Percentiles rank a stretch among this genome's conserved stretches.
Conservation (phyloP, 768 basidiomycete species). For the Termitomyces sp. region DNA sequence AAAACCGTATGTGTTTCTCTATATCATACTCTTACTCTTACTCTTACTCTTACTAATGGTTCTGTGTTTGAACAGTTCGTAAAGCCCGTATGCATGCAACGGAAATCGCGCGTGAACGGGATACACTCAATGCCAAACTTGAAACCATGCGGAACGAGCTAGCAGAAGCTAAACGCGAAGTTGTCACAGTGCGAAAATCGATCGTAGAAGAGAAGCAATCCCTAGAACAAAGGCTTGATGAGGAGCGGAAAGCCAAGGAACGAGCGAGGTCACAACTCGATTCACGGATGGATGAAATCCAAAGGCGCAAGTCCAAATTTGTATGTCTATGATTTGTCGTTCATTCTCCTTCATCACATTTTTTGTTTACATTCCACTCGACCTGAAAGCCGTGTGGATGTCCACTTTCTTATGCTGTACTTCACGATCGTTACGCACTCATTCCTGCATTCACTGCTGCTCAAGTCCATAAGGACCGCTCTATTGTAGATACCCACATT, state of each 20-base stretch:
- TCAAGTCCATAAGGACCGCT: slow-evolving; percentile 25
- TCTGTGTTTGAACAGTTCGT: slow-evolving; percentile 51
- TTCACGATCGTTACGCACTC: slow-evolving; percentile 23
- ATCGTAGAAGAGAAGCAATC: slow-evolving; percentile 88
- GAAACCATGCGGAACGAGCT: slow-evolving; percentile 71
- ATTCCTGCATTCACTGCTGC: slow-evolving; percentile 24
- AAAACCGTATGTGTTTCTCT: slow-evolving; percentile 68
- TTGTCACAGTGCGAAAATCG: slow-evolving; percentile 70
- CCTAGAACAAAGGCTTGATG: slow-evolving; percentile 76
- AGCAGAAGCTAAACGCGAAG: slow-evolving; percentile 75
- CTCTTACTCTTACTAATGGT: slow-evolving; percentile 4
- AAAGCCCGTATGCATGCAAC: slow-evolving; percentile 94
- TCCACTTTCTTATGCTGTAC: slow-evolving; percentile 17
- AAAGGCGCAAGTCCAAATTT: slow-evolving; percentile 88
- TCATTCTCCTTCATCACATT: slow-evolving; percentile 7
- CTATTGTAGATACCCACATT: slow-evolving; percentile 44
- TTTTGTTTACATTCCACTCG: slow-evolving; percentile 11
- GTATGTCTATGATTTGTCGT: slow-evolving; percentile 64
- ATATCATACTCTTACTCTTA: neutral
- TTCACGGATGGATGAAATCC: slow-evolving; percentile 81
- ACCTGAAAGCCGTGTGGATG: slow-evolving; percentile 14
- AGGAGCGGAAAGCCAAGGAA: slow-evolving; percentile 87
- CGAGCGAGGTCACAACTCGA: slow-evolving; percentile 85
- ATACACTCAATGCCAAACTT: slow-evolving; percentile 63
- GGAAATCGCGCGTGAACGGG: slow-evolving; percentile 84